Percentiles rank a stretch among this genome's conserved stretches.
phyloP scores from a whole-genome alignment of 805 yeast genomes.

The Candida parachauliodes region DNA sequence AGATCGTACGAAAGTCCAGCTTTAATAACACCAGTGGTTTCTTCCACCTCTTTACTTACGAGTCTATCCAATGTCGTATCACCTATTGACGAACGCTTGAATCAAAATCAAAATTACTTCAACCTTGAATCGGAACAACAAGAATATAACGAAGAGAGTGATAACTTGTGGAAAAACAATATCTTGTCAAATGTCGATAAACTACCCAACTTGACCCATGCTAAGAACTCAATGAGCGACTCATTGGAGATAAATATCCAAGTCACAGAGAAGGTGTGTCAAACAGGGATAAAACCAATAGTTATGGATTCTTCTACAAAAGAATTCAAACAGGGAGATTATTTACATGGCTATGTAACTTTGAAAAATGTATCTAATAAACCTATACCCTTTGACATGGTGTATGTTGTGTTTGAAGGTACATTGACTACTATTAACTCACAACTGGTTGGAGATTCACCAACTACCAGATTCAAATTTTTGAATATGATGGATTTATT shows the following conservation, averaged over 20 bases:
- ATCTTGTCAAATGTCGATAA: slow-evolving; percentile 41
- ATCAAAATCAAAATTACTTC: slow-evolving; percentile 11
- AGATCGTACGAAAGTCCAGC: background rate
- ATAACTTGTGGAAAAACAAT: slow-evolving; percentile 37
- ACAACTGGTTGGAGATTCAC: slow-evolving; percentile 15
- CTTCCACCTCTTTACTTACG: slow-evolving; percentile 11
- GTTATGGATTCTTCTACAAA: slow-evolving; percentile 27
- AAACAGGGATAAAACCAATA: slow-evolving; percentile 35
- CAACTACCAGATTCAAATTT: slow-evolving; percentile 31
- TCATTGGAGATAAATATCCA: slow-evolving; percentile 29
- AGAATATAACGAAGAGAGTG: slow-evolving; percentile 21
- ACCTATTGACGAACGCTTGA: slow-evolving; percentile 11
- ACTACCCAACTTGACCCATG: slow-evolving; percentile 29
- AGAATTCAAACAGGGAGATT: slow-evolving; percentile 41
- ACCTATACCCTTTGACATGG: slow-evolving; percentile 42
- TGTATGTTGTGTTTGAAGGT: slow-evolving; percentile 43
- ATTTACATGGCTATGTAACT: slow-evolving; percentile 41
- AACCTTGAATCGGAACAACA: slow-evolving; percentile 6
- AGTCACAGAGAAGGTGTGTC: slow-evolving; percentile 38
- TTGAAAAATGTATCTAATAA: slow-evolving; percentile 24
- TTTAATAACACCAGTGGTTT: slow-evolving; percentile 17
- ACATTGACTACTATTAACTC: slow-evolving; percentile 24
- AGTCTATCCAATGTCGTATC: slow-evolving; percentile 10
- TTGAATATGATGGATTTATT: slow-evolving; percentile 41
- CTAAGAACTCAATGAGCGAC: slow-evolving; percentile 23